Evolutionary conservation across 768 basidiomycete genomes (phyloP).

Genomic region (Hypholoma sublateritium): DNA sequence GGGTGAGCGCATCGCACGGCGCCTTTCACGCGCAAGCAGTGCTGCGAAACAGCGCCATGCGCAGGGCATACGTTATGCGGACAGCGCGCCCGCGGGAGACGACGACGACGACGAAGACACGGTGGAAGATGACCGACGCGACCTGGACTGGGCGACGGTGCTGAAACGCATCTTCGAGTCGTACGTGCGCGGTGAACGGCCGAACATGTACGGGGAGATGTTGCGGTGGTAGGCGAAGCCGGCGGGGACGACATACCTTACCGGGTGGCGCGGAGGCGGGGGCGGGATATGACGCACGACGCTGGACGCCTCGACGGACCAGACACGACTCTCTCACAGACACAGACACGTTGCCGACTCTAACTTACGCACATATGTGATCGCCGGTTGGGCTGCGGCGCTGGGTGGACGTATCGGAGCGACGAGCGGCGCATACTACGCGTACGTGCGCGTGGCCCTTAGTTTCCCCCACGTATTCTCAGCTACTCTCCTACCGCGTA

Average conservation of each 20-base stretch:
- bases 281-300: constrained; percentile 1
- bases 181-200: constrained; percentile 86
- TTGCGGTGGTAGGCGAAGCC: constrained; percentile 42
- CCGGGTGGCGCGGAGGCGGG: background rate
- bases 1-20: constrained; percentile 70
- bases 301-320: background rate
- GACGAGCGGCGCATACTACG: background rate
- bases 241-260: background rate
- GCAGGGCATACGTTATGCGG: constrained; percentile 20
- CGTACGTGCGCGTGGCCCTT: background rate
- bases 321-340: background rate
- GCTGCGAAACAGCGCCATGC: constrained; percentile 10
- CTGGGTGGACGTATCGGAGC: background rate
- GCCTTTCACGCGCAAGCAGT: constrained; percentile 21
- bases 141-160: constrained; percentile 91
- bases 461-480: background rate
- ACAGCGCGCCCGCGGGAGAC: constrained; percentile 15
- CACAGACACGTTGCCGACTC: background rate
- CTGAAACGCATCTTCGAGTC: constrained; percentile 95
- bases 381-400: too few relatives aligned
- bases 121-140: constrained; percentile 68
- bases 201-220: constrained; percentile 95
- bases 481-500: background rate
- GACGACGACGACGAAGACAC: constrained; percentile 45
- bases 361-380: background rate